Conservation (phyloP, 2,329 filamentous ascomycete genomes). For the Davidsoniella australis region DNA sequence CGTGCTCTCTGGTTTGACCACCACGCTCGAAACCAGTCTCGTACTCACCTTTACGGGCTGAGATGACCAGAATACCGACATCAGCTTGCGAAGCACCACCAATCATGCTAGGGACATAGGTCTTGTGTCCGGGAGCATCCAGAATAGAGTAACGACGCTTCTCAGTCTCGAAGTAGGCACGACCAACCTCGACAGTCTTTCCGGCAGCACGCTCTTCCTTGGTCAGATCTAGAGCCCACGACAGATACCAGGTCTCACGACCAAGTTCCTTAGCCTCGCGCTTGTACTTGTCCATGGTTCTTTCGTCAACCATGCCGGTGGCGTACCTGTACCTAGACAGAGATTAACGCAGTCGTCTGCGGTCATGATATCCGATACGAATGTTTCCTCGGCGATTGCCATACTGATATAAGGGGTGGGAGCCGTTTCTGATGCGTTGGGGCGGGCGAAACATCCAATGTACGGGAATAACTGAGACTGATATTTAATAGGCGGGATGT, state of each 20-base stretch:
- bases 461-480: neutral
- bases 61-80: slow-evolving; percentile 89
- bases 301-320: slow-evolving; percentile 98
- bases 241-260: slow-evolving; percentile 96
- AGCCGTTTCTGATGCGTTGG: neutral
- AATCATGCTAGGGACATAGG: slow-evolving; percentile 96
- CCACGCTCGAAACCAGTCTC: slow-evolving; percentile 96
- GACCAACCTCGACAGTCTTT: slow-evolving; percentile 93
- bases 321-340: slow-evolving; percentile 36
- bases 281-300: slow-evolving; percentile 97
- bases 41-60: slow-evolving; percentile 92
- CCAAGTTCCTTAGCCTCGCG: slow-evolving; percentile 89
- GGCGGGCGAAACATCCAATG: slow-evolving; percentile 2
- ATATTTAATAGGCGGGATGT: neutral
- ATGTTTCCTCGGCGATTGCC: neutral
- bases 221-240: slow-evolving; percentile 93
- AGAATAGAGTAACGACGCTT: slow-evolving; percentile 93
- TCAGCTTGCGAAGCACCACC: slow-evolving; percentile 86
- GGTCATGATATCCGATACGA: slow-evolving; percentile 6
- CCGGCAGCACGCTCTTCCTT: slow-evolving; percentile 93
- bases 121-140: slow-evolving; percentile 95
- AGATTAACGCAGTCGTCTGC: neutral
- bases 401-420: no score
- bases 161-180: slow-evolving; percentile 92
- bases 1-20: slow-evolving; percentile 92